These are phyloP conservation scores for Nematocida ironsii DNA, from an alignment of 371 early-diverging fungal species.

Conservation along the genomic window DNA sequence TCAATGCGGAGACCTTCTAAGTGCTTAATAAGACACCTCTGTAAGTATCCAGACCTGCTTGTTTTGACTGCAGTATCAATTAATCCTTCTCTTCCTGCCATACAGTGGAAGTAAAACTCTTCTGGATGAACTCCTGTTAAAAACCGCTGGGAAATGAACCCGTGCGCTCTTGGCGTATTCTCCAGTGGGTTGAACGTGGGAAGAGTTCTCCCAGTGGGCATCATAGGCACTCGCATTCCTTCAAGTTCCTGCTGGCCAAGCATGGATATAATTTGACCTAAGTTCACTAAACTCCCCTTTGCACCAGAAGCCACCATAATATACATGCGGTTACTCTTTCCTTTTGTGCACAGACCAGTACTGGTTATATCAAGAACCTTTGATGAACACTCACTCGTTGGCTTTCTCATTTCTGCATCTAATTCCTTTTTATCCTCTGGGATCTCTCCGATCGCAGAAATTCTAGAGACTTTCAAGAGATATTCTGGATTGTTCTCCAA, in stretches of 20 bases:
- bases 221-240: slow-evolving; percentile 94
- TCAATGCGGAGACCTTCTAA: slow-evolving; percentile 89
- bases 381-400: slow-evolving; percentile 78
- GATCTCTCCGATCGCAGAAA: slow-evolving; percentile 32
- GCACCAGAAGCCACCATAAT: slow-evolving; percentile 96
- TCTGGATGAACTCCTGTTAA: slow-evolving; percentile 95
- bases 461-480: slow-evolving; percentile 1
- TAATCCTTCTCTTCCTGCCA: slow-evolving; percentile 99
- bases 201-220: slow-evolving; percentile 90
- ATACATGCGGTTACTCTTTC: slow-evolving; percentile 94
- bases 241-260: slow-evolving; percentile 98
- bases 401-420: slow-evolving; percentile 11
- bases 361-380: slow-evolving; percentile 78
- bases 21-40: slow-evolving; percentile 98
- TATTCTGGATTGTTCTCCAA: slow-evolving; percentile 1
- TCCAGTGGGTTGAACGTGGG: slow-evolving; percentile 78
- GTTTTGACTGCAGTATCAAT: slow-evolving; percentile 99
- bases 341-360: slow-evolving; percentile 75
- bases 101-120: slow-evolving; percentile 79
- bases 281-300: slow-evolving; percentile 94
- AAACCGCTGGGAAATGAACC: slow-evolving; percentile 94
- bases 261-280: slow-evolving; percentile 92
- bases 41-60: slow-evolving; percentile 94
- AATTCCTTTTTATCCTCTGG: slow-evolving; percentile 30
- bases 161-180: slow-evolving; percentile 86